Conservation (phyloP, 1,284 basidiomycete genomes). For the Cutaneotrichosporon sp. region DNA sequence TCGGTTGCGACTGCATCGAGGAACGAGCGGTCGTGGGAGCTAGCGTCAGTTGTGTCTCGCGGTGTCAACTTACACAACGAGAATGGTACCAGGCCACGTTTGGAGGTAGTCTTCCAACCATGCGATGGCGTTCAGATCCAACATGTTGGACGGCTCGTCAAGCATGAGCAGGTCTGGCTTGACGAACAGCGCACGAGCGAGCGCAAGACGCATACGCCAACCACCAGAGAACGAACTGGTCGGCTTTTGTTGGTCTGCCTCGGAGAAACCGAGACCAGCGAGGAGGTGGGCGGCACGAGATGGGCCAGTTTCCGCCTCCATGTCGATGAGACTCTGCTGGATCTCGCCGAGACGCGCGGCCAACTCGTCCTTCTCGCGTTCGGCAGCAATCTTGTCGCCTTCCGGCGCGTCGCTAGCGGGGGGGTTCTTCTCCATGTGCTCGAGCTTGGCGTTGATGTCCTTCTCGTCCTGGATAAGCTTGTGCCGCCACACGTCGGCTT, state of each 20-base stretch:
- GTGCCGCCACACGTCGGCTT: slow-evolving; percentile 95
- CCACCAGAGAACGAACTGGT: slow-evolving; percentile 94
- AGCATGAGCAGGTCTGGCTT: slow-evolving; percentile 76
- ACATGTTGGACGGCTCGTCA: slow-evolving; percentile 93
- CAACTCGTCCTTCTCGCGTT: slow-evolving; percentile 75
- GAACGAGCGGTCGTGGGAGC: slow-evolving; percentile 96
- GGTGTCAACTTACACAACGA: slow-evolving; percentile 61
- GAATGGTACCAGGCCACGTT: slow-evolving; percentile 88
- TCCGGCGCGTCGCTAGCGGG: slow-evolving; percentile 49
- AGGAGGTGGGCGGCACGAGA: slow-evolving; percentile 84
- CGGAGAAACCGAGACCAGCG: slow-evolving; percentile 87
- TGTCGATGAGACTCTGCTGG: slow-evolving; percentile 84
- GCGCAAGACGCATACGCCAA: slow-evolving; percentile 98
- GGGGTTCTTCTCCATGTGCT: slow-evolving; percentile 57
- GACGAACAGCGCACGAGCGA: slow-evolving; percentile 93
- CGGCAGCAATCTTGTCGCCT: slow-evolving; percentile 70
- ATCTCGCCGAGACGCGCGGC: slow-evolving; percentile 82
- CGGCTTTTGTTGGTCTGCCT: slow-evolving; percentile 74
- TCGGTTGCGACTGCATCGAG: slow-evolving; percentile 94
- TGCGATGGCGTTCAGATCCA: slow-evolving; percentile 57
- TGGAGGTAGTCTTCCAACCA: slow-evolving; percentile 86
- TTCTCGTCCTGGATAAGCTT: slow-evolving; percentile 37
- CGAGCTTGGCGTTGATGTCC: slow-evolving; percentile 54
- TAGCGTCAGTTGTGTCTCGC: too few species aligned
- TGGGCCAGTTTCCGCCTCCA: slow-evolving; percentile 97